phyloP scores from a whole-genome alignment of 2,329 filamentous ascomycete species.

The Phaeosphaeria sp. region DNA sequence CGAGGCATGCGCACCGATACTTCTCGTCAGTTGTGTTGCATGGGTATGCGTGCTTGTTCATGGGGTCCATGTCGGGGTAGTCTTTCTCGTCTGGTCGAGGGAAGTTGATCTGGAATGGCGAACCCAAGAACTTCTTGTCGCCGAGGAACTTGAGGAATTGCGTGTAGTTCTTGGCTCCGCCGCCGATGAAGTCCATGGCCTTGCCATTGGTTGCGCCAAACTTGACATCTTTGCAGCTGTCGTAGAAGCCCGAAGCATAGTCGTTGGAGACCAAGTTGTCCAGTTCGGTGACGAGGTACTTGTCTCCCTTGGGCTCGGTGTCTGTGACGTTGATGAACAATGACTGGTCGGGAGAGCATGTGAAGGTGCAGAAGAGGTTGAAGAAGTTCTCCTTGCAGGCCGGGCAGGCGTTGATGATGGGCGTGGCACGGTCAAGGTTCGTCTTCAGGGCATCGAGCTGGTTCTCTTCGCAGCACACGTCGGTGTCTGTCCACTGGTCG shows the following conservation, averaged over 20 bases:
- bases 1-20: conserved; percentile 91
- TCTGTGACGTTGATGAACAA: conserved; percentile 92
- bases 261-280: conserved; percentile 86
- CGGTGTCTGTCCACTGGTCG: conserved; percentile 79
- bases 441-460: conserved; percentile 83
- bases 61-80: conserved; percentile 73
- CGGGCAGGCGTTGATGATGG: conserved; percentile 90
- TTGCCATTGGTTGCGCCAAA: conserved; percentile 92
- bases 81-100: conserved; percentile 64
- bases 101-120: conserved; percentile 98
- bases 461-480: conserved; percentile 82
- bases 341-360: conserved; percentile 95
- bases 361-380: conserved; percentile 97
- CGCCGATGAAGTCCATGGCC: conserved; percentile 95
- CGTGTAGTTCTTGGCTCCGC: conserved; percentile 88
- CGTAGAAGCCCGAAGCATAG: conserved; percentile 87
- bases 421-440: conserved; percentile 85
- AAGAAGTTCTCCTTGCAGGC: conserved; percentile 99
- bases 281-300: conserved; percentile 80
- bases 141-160: conserved; percentile 90
- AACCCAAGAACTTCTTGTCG: conserved; percentile 88
- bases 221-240: conserved; percentile 99
- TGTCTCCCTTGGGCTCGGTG: conserved; percentile 66
- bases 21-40: conserved; percentile 89
- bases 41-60: conserved; percentile 76